Base-by-base conservation (phyloP, 2,329 filamentous ascomycete species). In the Fusarium buharicum region DNA sequence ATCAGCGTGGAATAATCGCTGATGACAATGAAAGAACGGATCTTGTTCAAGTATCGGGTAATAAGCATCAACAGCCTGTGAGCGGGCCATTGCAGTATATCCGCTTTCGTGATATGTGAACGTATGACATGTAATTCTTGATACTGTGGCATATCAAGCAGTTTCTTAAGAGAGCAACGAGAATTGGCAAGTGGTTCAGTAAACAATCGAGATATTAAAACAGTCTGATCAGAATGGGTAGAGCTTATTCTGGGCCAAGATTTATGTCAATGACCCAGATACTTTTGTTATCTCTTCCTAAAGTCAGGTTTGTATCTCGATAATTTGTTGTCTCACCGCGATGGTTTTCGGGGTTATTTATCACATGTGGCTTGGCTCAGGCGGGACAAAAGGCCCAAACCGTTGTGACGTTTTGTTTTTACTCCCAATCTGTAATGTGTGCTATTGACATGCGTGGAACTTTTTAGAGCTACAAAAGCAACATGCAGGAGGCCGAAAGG, bases 1-100 rank as follows among this genome's bases (percentile, higher is more conserved):
- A 55, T 33, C 50, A 65, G 53, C 58, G 58, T 53, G 52, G 50
- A 47, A 61, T 53, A 50, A 55, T 38, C 55, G 54, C 58, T 55
- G 52, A 59, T 55, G 52, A 59, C 31, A 55, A 59, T 55, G 41
- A 57, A 66, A 52, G 65, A n/a, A 13, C 5, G 45, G 40, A 60
- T 67, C 49, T 64, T 69, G 61, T 70, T 66, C 66, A 62, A 70
- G 66, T 64, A 70, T 53, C 58, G 57, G 38, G 66, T 70, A 63
- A 66, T 64, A 60, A 47, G 49, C 51, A 61, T 50, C 36, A 53
- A 24, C 40, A 46, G 59, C 30, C 62, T 40, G 20, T 36, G 16
- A 34, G 28, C 18, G 30, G 41, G 22, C 56, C 52, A 36, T 40
- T 63, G 36, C 45, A 61, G 54, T 59, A 47, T 28, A 52, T 58